A percentile compares a stretch with the other conserved stretches of the same genome.
Conservation (phyloP, 495 filamentous ascomycete genomes). For the Choiromyces venosus region DNA sequence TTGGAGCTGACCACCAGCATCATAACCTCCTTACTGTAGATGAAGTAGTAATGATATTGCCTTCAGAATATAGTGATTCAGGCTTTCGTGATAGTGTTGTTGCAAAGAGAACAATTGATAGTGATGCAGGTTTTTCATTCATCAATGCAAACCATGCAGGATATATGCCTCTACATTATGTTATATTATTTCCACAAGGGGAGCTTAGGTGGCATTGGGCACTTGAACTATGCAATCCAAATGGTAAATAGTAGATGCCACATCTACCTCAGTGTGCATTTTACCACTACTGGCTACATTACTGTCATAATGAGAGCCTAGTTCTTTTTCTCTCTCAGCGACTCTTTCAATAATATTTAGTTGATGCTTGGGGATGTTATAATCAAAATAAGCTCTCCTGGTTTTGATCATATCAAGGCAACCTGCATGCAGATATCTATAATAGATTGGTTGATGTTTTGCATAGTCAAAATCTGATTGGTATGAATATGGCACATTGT, state of each 20-base stretch:
- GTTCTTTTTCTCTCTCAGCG: neutral
- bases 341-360: neutral
- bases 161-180: neutral
- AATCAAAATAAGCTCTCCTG: neutral
- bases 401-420: neutral
- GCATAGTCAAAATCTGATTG: neutral
- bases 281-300: neutral
- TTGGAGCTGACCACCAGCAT: neutral
- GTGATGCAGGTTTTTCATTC: neutral
- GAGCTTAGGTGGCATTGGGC: neutral
- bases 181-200: neutral
- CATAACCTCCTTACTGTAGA: neutral
- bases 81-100: neutral
- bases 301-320: neutral
- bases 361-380: neutral
- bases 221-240: neutral
- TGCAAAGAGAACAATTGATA: neutral
- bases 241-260: neutral
- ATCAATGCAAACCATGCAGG: neutral
- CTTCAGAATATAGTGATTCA: neutral
- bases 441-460: neutral
- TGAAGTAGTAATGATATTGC: neutral
- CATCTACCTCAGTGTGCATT: neutral
- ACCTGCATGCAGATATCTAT: neutral
- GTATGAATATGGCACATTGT: neutral